Conservation (phyloP, 352 stramenopile genomes). For the Phytophthora fragariae region DNA sequence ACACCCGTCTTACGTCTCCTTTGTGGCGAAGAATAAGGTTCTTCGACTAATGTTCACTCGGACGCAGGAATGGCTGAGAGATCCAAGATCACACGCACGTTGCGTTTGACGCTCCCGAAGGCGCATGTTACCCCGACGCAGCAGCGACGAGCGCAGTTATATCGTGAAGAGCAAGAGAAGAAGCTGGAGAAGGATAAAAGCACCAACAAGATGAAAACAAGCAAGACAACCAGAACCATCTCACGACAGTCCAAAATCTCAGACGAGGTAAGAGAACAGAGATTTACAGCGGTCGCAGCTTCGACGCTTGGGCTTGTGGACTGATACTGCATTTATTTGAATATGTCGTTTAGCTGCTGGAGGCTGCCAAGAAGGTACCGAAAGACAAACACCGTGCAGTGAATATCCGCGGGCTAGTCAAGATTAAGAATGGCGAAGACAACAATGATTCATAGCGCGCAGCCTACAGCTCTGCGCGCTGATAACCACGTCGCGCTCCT, state of each 20-base stretch:
- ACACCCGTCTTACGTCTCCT: conserved; percentile 92
- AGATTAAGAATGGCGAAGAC: no score
- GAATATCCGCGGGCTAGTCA: no score
- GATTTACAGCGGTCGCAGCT: not conserved
- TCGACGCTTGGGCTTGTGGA: not conserved
- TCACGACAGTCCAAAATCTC: conserved; percentile 27
- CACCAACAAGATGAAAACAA: not conserved
- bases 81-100: conserved; percentile 57
- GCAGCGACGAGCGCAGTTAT: conserved; percentile 46
- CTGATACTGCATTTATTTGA: not conserved
- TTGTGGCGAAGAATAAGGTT: conserved; percentile 95
- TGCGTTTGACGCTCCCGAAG: conserved; percentile 66
- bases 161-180: conserved; percentile 44
- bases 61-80: conserved; percentile 62
- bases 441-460: no score
- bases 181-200: conserved; percentile 16
- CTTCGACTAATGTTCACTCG: conserved; percentile 67
- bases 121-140: conserved; percentile 51
- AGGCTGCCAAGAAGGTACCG: conserved; percentile 24
- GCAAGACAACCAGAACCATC: conserved; percentile 9
- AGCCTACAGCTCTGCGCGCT: no score
- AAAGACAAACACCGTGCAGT: not conserved
- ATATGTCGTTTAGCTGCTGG: conserved; percentile 23
- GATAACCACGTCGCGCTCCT: no score
- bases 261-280: conserved; percentile 33